phyloP scores from a whole-genome alignment of 148 eudicot species.

The Camellia granthamiana region DNA sequence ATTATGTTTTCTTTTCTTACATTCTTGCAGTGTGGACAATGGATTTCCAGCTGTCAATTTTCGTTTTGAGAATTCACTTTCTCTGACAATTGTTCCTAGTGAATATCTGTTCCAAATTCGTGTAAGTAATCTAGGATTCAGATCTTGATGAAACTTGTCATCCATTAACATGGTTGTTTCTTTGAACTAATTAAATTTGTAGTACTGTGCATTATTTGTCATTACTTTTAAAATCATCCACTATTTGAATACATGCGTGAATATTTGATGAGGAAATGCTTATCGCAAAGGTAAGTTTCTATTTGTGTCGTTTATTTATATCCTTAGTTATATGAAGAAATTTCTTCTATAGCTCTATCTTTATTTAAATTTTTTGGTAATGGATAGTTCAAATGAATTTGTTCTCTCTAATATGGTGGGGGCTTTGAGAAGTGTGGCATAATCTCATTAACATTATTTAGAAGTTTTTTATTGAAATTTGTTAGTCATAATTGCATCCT shows the following conservation, averaged over 20 bases:
- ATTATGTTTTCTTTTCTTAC: background rate
- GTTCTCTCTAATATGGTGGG: background rate
- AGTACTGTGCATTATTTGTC: background rate
- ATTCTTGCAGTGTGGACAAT: slow-evolving; percentile 40
- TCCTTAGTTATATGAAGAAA: background rate
- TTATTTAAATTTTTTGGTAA: background rate
- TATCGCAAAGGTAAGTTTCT: background rate
- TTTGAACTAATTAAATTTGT: background rate
- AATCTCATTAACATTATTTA: no score
- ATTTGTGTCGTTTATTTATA: background rate
- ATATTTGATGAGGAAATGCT: background rate
- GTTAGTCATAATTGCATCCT: no score
- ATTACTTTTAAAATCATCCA: background rate
- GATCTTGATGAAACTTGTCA: background rate
- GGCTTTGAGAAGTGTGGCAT: background rate
- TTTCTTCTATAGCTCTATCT: background rate
- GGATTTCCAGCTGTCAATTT: slow-evolving; percentile 42
- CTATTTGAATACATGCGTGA: background rate
- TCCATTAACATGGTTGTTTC: background rate
- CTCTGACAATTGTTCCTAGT: slow-evolving; percentile 40
- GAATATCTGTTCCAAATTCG: slow-evolving; percentile 43
- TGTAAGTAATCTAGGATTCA: slow-evolving; percentile 29
- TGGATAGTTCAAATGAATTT: background rate
- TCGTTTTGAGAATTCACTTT: slow-evolving; percentile 39
- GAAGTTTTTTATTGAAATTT: no score